Evolutionary conservation across 495 filamentous ascomycete species (phyloP), one percentile per base, ranked within the genome.

Genomic region (Cercophora scortea): DNA sequence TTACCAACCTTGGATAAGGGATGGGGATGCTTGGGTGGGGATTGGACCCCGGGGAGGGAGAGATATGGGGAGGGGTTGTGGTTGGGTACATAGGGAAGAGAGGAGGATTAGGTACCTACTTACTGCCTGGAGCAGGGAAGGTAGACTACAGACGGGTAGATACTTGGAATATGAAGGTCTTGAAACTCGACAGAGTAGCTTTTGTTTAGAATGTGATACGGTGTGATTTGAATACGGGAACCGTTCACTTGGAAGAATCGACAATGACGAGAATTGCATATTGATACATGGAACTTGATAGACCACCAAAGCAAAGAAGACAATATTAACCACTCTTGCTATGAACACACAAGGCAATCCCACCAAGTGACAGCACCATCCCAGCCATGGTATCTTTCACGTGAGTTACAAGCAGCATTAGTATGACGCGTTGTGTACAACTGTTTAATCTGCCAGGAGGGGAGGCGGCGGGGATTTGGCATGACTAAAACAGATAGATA

Each of bases 311-410:
- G 12, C 5, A 6, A n/a, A 12, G 19, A 42, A 32, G 13, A 25
- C 19, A 10, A 34, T 13, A 10, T 38, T 45, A 51, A 10, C 40
- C 36, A 25, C 56, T 71, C 69, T 83, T 83, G 59, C 79, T 82
- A 43, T 87, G 75, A 32, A 96, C 91, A 70, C 91, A 96, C 42
- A 96, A 72, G 16, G 78, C 90, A 65, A 96, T 95, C 2, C 91
- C 91, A 12, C 79, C 80, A 54, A 95, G 61, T 2, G 91, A 90
- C 39, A 95, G 62, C 10, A 72, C 67, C 89, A 96, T 90, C 32
- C 91, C 91, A 58, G 91, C 73, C 88, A 88, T 91, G 2, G 91
- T 96, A 71, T 94, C 87, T 87, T 35, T 53, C 25, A 2, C 25
- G 45, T 39, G 52, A 34, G 25, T 8, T n/a, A n/a, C n/a, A n/a